phyloP scores from a whole-genome alignment of 108 stramenopile genomes.

The Aurantiochytrium sp. region DNA sequence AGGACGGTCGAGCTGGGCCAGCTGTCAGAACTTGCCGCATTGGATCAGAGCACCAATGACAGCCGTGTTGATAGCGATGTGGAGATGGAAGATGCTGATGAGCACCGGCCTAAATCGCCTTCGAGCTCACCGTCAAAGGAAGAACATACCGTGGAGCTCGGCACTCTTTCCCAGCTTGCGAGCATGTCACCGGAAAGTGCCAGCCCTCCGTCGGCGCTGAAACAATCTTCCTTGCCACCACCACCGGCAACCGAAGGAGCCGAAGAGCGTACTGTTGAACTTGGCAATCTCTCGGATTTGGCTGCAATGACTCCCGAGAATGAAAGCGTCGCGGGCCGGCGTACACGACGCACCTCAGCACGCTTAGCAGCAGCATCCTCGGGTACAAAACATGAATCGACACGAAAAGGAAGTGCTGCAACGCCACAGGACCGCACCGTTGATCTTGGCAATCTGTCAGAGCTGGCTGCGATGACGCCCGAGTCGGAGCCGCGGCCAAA shows the following conservation, averaged over 20 bases:
- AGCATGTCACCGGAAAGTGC: not conserved
- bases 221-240: no score
- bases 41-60: no score
- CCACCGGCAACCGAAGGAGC: not conserved
- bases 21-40: no score
- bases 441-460: not conserved
- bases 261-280: not conserved
- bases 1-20: no score
- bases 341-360: no score
- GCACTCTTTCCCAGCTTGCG: not conserved
- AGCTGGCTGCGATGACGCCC: conserved; percentile 1
- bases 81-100: not conserved
- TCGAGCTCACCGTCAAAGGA: not conserved
- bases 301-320: not conserved
- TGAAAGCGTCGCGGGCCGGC: no score
- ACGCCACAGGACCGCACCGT: not conserved
- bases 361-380: not conserved
- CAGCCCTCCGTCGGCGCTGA: not conserved
- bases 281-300: not conserved
- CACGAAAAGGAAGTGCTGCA: not conserved
- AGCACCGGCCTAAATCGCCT: not conserved
- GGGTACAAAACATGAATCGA: not conserved
- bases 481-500: not conserved
- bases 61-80: no score
- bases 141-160: not conserved